A percentile compares a stretch with the other conserved stretches of the same genome.
phyloP scores from a whole-genome alignment of 331 rosid species.

The Malus hybrid region DNA sequence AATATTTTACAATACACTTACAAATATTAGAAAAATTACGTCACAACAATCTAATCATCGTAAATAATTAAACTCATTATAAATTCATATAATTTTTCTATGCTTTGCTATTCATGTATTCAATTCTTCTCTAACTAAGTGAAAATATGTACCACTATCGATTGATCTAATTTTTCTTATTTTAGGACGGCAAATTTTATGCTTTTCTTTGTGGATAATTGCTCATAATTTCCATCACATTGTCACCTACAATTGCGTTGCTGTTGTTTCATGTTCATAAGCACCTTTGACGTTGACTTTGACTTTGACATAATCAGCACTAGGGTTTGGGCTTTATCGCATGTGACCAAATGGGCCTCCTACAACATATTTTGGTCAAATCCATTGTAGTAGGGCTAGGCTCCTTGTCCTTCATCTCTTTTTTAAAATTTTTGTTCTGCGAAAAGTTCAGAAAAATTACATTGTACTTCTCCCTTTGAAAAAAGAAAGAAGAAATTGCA shows the following conservation, averaged over 20 bases:
- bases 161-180: not conserved
- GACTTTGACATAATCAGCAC: not conserved
- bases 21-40: too few species aligned
- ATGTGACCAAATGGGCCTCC: not conserved
- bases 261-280: not conserved
- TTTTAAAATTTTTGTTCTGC: accelerated
- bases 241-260: not conserved
- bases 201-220: not conserved
- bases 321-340: not conserved
- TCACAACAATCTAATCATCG: not conserved
- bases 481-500: too few species aligned
- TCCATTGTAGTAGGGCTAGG: not conserved
- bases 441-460: too few species aligned
- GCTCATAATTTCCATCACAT: not conserved
- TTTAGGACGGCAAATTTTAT: not conserved
- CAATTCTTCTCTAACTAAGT: not conserved
- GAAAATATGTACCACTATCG: too few species aligned
- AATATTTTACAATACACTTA: not conserved
- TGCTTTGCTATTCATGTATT: not conserved
- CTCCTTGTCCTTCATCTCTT: not conserved
- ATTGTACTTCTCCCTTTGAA: too few species aligned
- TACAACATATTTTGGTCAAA: not conserved
- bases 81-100: too few species aligned
- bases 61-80: too few species aligned
- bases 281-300: not conserved